These are phyloP conservation scores for Acanthamoeba triangularis DNA, from an alignment of 208 protist genomes.

Conservation along the genomic window DNA sequence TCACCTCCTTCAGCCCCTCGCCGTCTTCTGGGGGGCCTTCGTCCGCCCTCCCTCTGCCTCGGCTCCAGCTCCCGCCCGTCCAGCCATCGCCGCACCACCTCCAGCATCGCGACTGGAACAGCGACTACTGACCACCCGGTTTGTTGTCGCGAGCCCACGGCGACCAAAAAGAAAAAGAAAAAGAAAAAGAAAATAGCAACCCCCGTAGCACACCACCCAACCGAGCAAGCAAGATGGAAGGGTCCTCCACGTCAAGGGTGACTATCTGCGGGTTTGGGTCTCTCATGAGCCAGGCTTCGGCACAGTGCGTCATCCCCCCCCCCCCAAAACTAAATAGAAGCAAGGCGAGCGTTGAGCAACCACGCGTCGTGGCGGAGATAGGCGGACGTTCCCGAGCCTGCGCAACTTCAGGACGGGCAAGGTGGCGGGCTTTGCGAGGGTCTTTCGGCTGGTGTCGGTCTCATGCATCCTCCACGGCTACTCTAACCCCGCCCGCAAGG, in stretches of 20 bases:
- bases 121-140: not conserved
- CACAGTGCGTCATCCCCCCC: not conserved
- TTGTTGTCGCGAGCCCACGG: not conserved
- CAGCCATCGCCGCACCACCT: not conserved
- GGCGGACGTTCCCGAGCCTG: constrained; percentile 7
- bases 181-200: not conserved
- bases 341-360: not conserved
- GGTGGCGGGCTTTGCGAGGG: not conserved
- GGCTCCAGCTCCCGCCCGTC: constrained; percentile 9
- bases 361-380: not conserved
- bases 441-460: constrained; percentile 35
- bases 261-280: constrained; percentile 36
- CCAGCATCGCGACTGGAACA: not conserved
- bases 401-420: not conserved
- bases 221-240: not conserved
- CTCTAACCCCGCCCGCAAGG: not conserved
- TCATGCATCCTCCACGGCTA: constrained; percentile 39
- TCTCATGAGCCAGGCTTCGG: constrained; percentile 14
- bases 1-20: not conserved
- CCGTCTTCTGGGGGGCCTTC: not conserved
- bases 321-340: too few species aligned
- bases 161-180: not conserved
- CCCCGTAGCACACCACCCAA: not conserved
- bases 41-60: not conserved
- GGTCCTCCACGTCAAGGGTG: not conserved